Evolutionary conservation across 2,329 filamentous ascomycete genomes (phyloP), one percentile per base, ranked within the genome.

Genomic region (Didymella segeticola): DNA sequence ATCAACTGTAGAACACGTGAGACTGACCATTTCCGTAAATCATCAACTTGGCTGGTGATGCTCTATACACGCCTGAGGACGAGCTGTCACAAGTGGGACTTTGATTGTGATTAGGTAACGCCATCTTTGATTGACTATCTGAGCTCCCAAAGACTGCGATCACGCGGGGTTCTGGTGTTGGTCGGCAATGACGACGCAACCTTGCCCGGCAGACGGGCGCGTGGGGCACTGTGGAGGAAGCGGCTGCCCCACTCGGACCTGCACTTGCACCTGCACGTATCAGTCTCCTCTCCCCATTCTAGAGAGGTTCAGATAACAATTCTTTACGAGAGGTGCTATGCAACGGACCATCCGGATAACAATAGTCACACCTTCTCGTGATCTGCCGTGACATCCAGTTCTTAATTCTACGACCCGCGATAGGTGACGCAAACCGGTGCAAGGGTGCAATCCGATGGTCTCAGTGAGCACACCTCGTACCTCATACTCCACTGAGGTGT

Each of bases 31-130:
- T 68, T 25, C 70, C 71, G 43, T 74, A 74, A n/a, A 73, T 63
- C 69, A 74, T 70, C n/a, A 74, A 61, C 51, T 70, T 74, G 43
- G 73, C 43, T 2, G 71, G 70, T 17, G 71, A 74, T 43, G 71
- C 71, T 61, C 69, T 66, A 56, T 74, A 74, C 15, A 69, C 63
- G 26, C 71, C 71, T 39, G 66, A 71, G 29, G 63, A 25, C 1
- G 67, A 61, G 23, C 70, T 72, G 56, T 74, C 70, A 49, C 72
- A 61, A 57, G 60, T 67, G 23, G 43, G 22, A 5, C 17, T 34
- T 10, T 34, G 31, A 45, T 70, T 71, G 36, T 72, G 69, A 61
- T 47, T 67, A 26, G 71, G 69, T 9, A 74, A 55, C 34, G 70
- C 64, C 71, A 74, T 74, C 5, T 45, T 36, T 23, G 5, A 23